Base-by-base conservation (phyloP, 2,329 filamentous ascomycete species). In the Eurotiales sp. region DNA sequence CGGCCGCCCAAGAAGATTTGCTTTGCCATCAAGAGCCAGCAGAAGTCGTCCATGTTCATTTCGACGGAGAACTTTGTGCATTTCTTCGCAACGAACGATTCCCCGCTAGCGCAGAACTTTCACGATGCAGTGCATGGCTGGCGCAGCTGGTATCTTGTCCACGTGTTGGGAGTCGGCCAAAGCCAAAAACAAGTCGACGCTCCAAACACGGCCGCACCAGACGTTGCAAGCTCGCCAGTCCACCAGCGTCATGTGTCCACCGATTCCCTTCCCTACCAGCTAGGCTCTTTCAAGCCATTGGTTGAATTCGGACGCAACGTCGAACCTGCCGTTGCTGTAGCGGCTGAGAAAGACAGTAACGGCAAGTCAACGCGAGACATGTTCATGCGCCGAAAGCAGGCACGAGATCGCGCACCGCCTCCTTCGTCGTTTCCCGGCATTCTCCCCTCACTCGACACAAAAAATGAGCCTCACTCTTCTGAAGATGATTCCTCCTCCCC, bases 71-170 rank as follows among this genome's bases (percentile, higher is more conserved):
- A 92, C 59, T 97, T 90, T 64, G 87, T 95, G 3, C 92, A 97
- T 64, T 96, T 92, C 70, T 95, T 97, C 72, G 86, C 83, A 53
- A 89, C 87, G 1, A 88, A 89, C 40, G 88, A 96, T 60, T 73
- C 78, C 4, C 66, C 73, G 1, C 69, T 84, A 1, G 88, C 88
- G 0, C 77, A 79, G n/a, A 72, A 75, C 12, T 96, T 92, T 71
- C 84, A 87, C 61, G 75, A 79, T 14, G 78, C 79, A 21, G 78
- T 95, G 1, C 90, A 96, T 55, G 73, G 73, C 34, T 96, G 91
- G 91, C 82, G 92, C 53, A 95, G 88, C 67, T 96, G 90, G 90
- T 96, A 96, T 63, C 72, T 96, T 7, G 86, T 89, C 39, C 85
- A 88, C 59, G 83, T 84, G 55, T 79, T 86, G 63, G 82, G 84